Conservation (phyloP, 2,329 filamentous ascomycete genomes). For the Apiospora malaysiana region DNA sequence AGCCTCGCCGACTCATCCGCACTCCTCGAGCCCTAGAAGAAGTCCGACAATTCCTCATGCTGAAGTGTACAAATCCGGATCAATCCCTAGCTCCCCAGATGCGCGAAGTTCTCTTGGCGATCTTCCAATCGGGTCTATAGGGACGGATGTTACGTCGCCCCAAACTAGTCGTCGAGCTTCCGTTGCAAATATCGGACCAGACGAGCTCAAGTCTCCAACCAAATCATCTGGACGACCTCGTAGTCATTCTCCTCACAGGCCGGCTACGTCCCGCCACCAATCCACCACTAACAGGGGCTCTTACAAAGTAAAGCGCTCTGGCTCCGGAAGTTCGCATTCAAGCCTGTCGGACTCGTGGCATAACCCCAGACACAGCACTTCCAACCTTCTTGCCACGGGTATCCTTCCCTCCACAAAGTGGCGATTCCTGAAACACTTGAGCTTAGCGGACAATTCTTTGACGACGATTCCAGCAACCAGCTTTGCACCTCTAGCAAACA, state of each 20-base stretch:
- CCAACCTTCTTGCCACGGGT: conserved; percentile 75
- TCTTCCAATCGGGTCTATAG: conserved; percentile 65
- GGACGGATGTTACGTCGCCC: conserved; percentile 47
- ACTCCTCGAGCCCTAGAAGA: conserved; percentile 60
- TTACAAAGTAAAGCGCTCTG: conserved; percentile 82
- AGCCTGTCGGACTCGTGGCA: conserved; percentile 71
- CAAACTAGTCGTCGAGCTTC: conserved; percentile 50
- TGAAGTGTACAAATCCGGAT: conserved; percentile 71
- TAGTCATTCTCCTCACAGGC: conserved; percentile 83
- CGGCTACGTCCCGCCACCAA: conserved; percentile 75
- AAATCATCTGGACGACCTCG: conserved; percentile 60
- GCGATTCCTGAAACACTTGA: conserved; percentile 92
- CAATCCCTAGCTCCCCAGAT: conserved; percentile 69
- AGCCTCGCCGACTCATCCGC: conserved; percentile 76
- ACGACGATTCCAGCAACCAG: conserved; percentile 79
- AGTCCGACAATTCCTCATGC: conserved; percentile 69
- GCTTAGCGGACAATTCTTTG: conserved; percentile 88
- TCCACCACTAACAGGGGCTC: conserved; percentile 70
- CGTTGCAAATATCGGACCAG: conserved; percentile 52
- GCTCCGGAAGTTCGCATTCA: conserved; percentile 92
- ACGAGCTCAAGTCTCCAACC: conserved; percentile 51
- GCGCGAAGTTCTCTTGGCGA: conserved; percentile 54
- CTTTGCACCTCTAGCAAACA: conserved; percentile 82
- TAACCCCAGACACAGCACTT: conserved; percentile 73
- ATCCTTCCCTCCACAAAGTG: conserved; percentile 86